phyloP scores from a whole-genome alignment of 2,329 filamentous ascomycete species.

The Aspergillus jensenii region DNA sequence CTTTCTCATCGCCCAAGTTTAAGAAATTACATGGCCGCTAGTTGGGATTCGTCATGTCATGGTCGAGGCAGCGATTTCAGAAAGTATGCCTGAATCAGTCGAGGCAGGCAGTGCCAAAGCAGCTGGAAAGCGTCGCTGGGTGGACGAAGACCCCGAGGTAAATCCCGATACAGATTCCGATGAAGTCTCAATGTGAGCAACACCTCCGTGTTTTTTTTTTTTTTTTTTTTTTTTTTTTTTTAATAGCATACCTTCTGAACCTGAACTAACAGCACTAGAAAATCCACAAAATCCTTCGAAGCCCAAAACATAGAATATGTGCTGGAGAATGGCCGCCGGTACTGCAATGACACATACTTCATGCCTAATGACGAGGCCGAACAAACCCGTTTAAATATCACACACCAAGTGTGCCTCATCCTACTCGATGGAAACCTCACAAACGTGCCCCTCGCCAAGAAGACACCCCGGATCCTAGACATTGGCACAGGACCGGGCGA shows the following conservation, averaged over 20 bases:
- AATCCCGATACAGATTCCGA: conserved; percentile 20
- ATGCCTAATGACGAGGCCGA: conserved; percentile 68
- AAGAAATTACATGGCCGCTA: conserved; percentile 5
- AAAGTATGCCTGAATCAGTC: conserved; percentile 13
- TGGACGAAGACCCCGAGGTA: conserved; percentile 8
- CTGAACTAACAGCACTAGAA: conserved; percentile 21
- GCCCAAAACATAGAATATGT: conserved; percentile 52
- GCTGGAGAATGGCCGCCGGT: conserved; percentile 60
- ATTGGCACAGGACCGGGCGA: conserved; percentile 52
- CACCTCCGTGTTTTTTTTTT: neutral
- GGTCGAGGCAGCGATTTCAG: conserved; percentile 21
- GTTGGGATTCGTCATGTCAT: conserved; percentile 28
- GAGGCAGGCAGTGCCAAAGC: conserved; percentile 10
- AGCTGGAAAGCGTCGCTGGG: conserved; percentile 13
- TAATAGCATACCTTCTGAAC: neutral
- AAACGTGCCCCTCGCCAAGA: conserved; percentile 28
- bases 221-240: neutral
- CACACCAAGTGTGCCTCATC: conserved; percentile 62
- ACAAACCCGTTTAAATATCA: conserved; percentile 61
- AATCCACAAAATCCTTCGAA: conserved; percentile 38
- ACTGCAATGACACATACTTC: conserved; percentile 63
- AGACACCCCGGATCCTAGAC: conserved; percentile 36
- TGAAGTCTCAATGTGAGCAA: conserved; percentile 27
- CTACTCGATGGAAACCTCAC: conserved; percentile 37
- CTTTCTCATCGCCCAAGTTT: neutral